Evolutionary conservation across 495 filamentous ascomycete genomes (phyloP).

Genomic region (Penicillium samsonianum): DNA sequence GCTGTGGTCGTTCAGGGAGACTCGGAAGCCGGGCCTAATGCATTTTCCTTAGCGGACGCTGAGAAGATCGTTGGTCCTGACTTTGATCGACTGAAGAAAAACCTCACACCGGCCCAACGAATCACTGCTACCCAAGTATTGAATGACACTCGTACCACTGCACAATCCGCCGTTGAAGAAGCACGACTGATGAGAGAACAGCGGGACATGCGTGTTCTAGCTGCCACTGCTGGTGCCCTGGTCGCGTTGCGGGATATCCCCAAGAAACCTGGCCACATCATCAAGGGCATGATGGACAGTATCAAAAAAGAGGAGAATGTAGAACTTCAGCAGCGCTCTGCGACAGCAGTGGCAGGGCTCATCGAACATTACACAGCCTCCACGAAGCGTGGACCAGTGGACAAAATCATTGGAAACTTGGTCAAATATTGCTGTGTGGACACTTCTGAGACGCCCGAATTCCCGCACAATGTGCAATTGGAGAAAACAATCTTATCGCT

Average conservation of each 20-base stretch:
- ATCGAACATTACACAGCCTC: constrained; percentile 79
- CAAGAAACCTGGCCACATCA: constrained; percentile 85
- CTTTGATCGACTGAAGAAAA: constrained; percentile 83
- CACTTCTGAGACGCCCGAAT: constrained; percentile 95
- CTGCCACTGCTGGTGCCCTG: constrained; percentile 83
- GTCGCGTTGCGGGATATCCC: constrained; percentile 83
- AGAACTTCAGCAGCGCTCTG: constrained; percentile 87
- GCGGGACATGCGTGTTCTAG: constrained; percentile 81
- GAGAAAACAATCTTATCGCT: constrained; percentile 83
- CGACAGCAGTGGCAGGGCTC: constrained; percentile 75
- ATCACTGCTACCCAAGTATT: constrained; percentile 75
- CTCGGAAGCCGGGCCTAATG: constrained; percentile 79
- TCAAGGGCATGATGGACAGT: constrained; percentile 97
- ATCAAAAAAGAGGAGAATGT: constrained; percentile 92
- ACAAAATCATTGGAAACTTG: constrained; percentile 91
- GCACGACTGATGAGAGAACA: constrained; percentile 75
- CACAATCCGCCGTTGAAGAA: constrained; percentile 71
- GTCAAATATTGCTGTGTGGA: constrained; percentile 97
- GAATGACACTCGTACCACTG: constrained; percentile 67
- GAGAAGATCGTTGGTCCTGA: constrained; percentile 81
- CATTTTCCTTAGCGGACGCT: constrained; percentile 84
- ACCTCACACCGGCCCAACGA: constrained; percentile 77
- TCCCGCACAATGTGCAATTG: constrained; percentile 71
- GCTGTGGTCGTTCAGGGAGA: constrained; percentile 94
- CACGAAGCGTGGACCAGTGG: constrained; percentile 75